Conservation (phyloP, 2,329 filamentous ascomycete species). For the Hortaea werneckii region DNA sequence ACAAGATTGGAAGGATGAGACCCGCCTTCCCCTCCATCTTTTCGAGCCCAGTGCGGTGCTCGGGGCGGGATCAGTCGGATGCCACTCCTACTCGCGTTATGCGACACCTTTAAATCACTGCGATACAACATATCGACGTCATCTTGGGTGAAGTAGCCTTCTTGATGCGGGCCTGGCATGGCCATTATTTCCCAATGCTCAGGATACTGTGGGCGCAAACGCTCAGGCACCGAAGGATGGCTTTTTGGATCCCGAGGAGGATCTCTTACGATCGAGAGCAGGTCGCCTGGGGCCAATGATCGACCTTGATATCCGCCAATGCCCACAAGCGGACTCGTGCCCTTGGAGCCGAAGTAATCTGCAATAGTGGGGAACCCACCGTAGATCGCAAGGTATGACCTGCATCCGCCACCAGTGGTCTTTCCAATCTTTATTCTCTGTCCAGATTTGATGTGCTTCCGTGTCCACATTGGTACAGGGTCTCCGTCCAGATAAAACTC, state of each 20-base stretch:
- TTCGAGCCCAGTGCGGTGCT: constrained; percentile 47
- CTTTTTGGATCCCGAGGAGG: constrained; percentile 24
- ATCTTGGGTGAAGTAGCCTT: constrained; percentile 41
- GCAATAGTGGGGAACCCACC: constrained; percentile 46
- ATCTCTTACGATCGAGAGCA: constrained; percentile 37
- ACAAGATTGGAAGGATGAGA: constrained; percentile 45
- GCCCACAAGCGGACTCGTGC: constrained; percentile 45
- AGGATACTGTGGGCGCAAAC: constrained; percentile 40
- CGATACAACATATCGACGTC: constrained; percentile 49
- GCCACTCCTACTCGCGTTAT: constrained; percentile 51
- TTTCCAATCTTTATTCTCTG: constrained; percentile 48
- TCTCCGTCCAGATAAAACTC: constrained; percentile 42
- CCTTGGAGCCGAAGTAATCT: constrained; percentile 4
- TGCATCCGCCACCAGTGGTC: constrained; percentile 42
- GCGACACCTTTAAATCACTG: constrained; percentile 49
- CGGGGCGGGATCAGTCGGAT: constrained; percentile 49
- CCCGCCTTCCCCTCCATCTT: constrained; percentile 53
- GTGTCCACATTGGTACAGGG: constrained; percentile 45
- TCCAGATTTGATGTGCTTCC: constrained; percentile 40
- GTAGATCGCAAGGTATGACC: constrained; percentile 49
- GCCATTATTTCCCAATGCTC: constrained; percentile 43
- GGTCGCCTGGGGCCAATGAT: constrained; percentile 44
- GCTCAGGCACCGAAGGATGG: constrained; percentile 32
- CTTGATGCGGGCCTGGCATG: constrained; percentile 48
- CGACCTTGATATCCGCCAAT: constrained; percentile 53